Conservation (phyloP, 805 yeast genomes). For the Trichomonascus vanleenenianus region DNA sequence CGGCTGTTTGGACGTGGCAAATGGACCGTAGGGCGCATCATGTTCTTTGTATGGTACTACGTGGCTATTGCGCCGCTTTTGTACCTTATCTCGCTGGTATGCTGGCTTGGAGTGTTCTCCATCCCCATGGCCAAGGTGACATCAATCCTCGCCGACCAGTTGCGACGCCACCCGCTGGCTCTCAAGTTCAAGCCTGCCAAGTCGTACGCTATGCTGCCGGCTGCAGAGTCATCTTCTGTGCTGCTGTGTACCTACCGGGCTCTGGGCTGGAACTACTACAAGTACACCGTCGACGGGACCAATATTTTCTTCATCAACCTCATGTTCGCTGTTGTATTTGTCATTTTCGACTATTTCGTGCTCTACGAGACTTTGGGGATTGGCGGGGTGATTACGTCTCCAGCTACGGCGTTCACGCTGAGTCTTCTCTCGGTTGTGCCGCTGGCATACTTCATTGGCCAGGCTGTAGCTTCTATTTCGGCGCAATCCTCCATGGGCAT, state of each 20-base stretch:
- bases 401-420: constrained; percentile 59
- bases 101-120: constrained; percentile 82
- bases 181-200: constrained; percentile 55
- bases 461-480: constrained; percentile 97
- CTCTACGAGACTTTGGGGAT: constrained; percentile 34
- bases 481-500: constrained; percentile 99
- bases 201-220: constrained; percentile 22
- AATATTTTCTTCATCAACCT: constrained; percentile 86
- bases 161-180: constrained; percentile 86
- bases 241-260: constrained; percentile 87
- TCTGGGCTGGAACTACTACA: constrained; percentile 87
- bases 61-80: constrained; percentile 61
- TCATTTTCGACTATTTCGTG: constrained; percentile 68
- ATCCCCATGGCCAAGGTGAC: constrained; percentile 89
- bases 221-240: constrained; percentile 39
- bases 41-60: constrained; percentile 68
- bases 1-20: constrained; percentile 86
- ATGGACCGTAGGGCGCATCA: constrained; percentile 79
- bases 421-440: constrained; percentile 85
- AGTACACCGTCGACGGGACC: constrained; percentile 94
- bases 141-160: constrained; percentile 58
- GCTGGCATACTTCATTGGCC: constrained; percentile 93
- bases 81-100: constrained; percentile 42
- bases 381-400: constrained; percentile 42
- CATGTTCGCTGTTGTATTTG: constrained; percentile 69